Evolutionary conservation across 2,329 filamentous ascomycete genomes (phyloP), one percentile per base, ranked within the genome.

Genomic region (Aureobasidium sp.): DNA sequence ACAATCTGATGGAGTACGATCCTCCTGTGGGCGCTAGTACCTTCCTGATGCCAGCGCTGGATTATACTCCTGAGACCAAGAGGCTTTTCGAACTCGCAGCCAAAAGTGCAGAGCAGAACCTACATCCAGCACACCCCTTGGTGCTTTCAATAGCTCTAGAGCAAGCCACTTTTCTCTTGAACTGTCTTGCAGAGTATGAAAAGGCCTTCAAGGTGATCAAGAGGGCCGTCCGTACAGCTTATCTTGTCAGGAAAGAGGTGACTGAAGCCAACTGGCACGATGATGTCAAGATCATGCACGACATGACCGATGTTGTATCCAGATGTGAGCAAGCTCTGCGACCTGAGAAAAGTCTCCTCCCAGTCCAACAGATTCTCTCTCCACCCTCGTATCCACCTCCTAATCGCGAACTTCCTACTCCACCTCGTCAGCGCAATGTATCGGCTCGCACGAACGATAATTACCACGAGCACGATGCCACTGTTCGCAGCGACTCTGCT

Each of bases 211-310:
- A 84, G 60, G 75, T 97, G 15, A 93, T 94, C 12, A 88, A 90
- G 69, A 82, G 87, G 41, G 90, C 92, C 3, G 94, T 97, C 64
- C 83, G 89, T 46, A 91, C 96, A 68, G 93, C 97, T 0, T 97
- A 97, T 71, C 88, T 91, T 62, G 4, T 91, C 91, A 1, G 86
- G 88, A 59, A 90, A 90, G 90, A 90, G 23, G 93, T 97, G 85
- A 90, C 95, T 63, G 92, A 97, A 70, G 91, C 95, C 67, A 95
- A 94, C 79, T 99, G 97, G 72, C 85, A 89, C 66, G 94, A 97
- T 73, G 91, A 92, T 0, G 91, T 91, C 63, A 89, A 93, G 69
- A 81, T 97, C 13, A 92, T 97, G 9, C 88, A 89, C 1, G 87
- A 94, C 0, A 75, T 97, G 0, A 91, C 90, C 7, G 90, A 87